Percentiles rank a stretch among this genome's conserved stretches.
These are phyloP conservation scores for Colletotrichum cordylinicola DNA, from an alignment of 2,329 filamentous ascomycete species.

Conservation along the genomic window DNA sequence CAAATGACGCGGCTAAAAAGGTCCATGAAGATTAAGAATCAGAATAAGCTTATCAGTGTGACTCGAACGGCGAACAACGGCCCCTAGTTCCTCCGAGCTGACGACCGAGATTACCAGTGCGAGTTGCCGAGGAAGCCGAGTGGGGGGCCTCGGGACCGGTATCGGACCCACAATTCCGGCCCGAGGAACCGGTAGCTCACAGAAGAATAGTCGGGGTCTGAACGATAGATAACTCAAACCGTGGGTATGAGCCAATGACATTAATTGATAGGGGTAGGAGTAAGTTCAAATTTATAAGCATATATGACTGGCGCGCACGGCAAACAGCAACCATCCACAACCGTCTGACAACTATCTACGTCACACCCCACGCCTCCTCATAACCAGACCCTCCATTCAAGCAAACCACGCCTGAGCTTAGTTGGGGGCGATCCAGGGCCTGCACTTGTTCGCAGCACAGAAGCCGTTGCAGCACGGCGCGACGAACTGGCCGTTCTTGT, in stretches of 20 bases:
- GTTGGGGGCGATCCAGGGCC: conserved; percentile 36
- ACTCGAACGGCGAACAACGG: not conserved
- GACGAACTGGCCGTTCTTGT: conserved; percentile 37
- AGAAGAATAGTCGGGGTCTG: not conserved
- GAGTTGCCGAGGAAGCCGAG: not conserved
- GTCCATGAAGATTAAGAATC: not conserved
- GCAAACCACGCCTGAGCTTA: not conserved
- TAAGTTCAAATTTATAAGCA: not conserved
- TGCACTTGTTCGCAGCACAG: conserved; percentile 47
- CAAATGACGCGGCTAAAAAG: not conserved
- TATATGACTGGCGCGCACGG: not conserved
- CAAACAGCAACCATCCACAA: not conserved
- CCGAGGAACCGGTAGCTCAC: not conserved
- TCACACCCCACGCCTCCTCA: not conserved
- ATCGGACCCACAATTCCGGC: not conserved
- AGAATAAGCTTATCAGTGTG: not conserved
- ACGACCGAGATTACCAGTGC: not conserved
- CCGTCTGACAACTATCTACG: not conserved
- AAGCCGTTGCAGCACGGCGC: conserved; percentile 49
- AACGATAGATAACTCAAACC: not conserved
- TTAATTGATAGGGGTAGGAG: no score
- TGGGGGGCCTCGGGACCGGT: not conserved
- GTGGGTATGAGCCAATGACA: no score
- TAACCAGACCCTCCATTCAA: not conserved
- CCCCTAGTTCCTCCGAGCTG: not conserved